These are phyloP conservation scores for Termitomyces sp. DNA, from an alignment of 1,284 basidiomycete species.

Conservation along the genomic window DNA sequence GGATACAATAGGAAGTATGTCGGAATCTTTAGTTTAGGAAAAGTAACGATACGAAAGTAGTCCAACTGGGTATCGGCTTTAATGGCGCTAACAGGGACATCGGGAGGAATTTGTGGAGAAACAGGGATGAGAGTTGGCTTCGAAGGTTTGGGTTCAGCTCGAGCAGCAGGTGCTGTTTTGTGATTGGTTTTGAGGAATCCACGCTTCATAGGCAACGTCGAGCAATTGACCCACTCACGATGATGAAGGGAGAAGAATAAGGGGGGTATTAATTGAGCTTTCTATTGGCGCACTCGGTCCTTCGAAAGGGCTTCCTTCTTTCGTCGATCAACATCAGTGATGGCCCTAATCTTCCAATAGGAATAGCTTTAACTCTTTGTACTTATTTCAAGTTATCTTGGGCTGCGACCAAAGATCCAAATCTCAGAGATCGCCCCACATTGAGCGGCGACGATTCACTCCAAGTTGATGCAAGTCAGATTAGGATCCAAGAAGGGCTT, in stretches of 20 bases:
- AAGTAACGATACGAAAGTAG: background rate
- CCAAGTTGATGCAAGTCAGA: too few relatives aligned
- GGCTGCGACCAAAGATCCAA: too few relatives aligned
- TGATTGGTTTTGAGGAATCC: constrained; percentile 11
- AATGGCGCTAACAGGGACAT: too few relatives aligned
- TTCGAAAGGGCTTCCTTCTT: too few relatives aligned
- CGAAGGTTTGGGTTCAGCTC: background rate
- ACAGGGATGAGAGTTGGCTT: background rate
- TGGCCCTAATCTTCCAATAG: too few relatives aligned
- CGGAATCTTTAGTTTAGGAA: background rate
- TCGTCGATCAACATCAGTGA: too few relatives aligned
- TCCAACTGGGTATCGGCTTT: fast-evolving
- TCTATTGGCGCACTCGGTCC: too few relatives aligned
- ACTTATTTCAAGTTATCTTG: too few relatives aligned
- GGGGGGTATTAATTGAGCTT: background rate
- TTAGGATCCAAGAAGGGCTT: too few relatives aligned
- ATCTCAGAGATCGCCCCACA: too few relatives aligned
- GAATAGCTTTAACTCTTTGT: too few relatives aligned
- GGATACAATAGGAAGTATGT: background rate
- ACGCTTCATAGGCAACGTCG: constrained; percentile 9
- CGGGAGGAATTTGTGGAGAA: background rate
- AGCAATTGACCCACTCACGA: background rate
- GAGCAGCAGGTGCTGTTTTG: background rate
- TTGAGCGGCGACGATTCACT: too few relatives aligned
- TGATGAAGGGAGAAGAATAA: background rate